Evolutionary conservation across 1,139 yeast genomes (phyloP).

Genomic region (Suhomyces anneliseae): DNA sequence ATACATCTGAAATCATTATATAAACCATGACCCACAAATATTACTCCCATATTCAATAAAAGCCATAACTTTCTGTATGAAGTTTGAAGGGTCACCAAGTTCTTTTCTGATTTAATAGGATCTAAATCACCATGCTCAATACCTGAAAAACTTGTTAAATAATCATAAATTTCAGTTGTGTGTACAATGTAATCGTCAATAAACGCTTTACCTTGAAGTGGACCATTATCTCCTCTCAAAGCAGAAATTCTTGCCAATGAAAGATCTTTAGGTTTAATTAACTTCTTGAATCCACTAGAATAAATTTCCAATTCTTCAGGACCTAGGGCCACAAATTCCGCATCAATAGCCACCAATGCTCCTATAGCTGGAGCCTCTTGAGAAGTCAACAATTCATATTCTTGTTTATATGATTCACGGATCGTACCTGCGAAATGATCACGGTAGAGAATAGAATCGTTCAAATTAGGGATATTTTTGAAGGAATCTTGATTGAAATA

Average conservation of each 20-base stretch:
- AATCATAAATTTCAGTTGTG: constrained; percentile 71
- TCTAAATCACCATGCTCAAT: constrained; percentile 90
- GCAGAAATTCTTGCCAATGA: constrained; percentile 91
- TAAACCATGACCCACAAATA: constrained; percentile 94
- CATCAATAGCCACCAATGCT: constrained; percentile 86
- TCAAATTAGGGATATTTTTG: constrained; percentile 33
- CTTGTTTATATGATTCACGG: constrained; percentile 57
- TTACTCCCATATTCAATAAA: constrained; percentile 80
- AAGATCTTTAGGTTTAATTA: constrained; percentile 72
- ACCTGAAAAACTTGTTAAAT: constrained; percentile 88
- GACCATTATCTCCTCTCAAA: constrained; percentile 70
- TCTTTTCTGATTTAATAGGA: constrained; percentile 61
- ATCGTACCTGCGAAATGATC: constrained; percentile 77
- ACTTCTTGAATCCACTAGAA: constrained; percentile 60
- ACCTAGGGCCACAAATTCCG: constrained; percentile 85
- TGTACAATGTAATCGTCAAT: constrained; percentile 92
- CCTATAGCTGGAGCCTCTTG: constrained; percentile 76
- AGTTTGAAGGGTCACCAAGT: constrained; percentile 77
- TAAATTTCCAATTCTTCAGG: constrained; percentile 81
- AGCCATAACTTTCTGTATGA: constrained; percentile 90
- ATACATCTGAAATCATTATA: constrained; percentile 90
- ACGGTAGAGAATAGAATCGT: constrained; percentile 66
- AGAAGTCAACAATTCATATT: constrained; percentile 63
- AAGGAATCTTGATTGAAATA: constrained; percentile 25
- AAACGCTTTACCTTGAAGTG: constrained; percentile 70